Conservation (phyloP, 2,329 filamentous ascomycete species). For the Cercospora zeae-maydis region DNA sequence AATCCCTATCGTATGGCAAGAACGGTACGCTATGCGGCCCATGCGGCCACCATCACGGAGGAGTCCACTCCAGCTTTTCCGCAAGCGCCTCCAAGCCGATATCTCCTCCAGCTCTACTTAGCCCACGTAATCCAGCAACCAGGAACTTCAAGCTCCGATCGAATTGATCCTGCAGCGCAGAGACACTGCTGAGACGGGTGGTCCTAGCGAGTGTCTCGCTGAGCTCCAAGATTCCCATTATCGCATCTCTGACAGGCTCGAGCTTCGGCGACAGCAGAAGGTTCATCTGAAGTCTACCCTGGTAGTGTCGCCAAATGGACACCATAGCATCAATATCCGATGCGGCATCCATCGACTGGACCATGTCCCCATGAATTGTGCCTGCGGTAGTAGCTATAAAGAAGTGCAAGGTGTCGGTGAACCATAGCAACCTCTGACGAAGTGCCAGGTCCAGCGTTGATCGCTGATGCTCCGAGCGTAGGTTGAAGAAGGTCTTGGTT, state of each 20-base stretch:
- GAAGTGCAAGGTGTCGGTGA: slow-evolving; percentile 68
- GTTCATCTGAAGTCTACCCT: slow-evolving; percentile 61
- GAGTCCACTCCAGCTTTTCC: slow-evolving; percentile 63
- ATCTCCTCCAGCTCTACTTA: slow-evolving; percentile 70
- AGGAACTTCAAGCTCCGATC: slow-evolving; percentile 67
- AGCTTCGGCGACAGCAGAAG: slow-evolving; percentile 67
- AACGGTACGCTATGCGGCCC: background rate
- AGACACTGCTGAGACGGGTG: slow-evolving; percentile 46
- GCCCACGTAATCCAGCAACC: slow-evolving; percentile 66
- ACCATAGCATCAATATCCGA: slow-evolving; percentile 81
- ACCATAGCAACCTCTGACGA: slow-evolving; percentile 67
- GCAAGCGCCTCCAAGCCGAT: slow-evolving; percentile 75
- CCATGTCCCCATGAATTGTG: slow-evolving; percentile 57
- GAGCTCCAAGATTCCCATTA: slow-evolving; percentile 74
- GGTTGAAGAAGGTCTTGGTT: slow-evolving; percentile 48
- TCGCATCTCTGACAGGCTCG: slow-evolving; percentile 65
- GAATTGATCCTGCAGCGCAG: slow-evolving; percentile 61
- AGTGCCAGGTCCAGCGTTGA: slow-evolving; percentile 49
- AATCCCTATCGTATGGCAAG: background rate
- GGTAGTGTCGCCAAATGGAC: slow-evolving; percentile 60
- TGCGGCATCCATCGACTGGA: slow-evolving; percentile 55
- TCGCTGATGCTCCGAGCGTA: slow-evolving; percentile 9
- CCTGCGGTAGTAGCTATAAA: slow-evolving; percentile 72
- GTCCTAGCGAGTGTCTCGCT: slow-evolving; percentile 48
- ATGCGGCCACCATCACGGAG: slow-evolving; percentile 3